phyloP scores from a whole-genome alignment of 2,329 filamentous ascomycete species.

The Sclerotinia subarctica region DNA sequence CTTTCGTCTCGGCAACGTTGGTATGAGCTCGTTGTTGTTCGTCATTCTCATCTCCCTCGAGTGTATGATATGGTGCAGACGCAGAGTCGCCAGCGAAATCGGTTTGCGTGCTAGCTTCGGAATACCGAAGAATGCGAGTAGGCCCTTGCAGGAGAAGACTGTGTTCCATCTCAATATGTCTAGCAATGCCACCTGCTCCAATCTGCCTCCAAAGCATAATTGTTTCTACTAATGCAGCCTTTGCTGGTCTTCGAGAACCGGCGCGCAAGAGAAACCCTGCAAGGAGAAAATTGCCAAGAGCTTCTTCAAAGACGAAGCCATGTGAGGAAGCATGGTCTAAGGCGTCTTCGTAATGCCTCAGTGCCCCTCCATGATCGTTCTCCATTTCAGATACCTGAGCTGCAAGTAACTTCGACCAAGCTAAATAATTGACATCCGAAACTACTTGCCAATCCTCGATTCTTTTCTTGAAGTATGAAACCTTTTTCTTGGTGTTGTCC shows the following conservation, averaged over 20 bases:
- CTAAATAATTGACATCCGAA: constrained; percentile 67
- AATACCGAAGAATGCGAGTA: constrained; percentile 54
- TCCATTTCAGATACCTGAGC: constrained; percentile 66
- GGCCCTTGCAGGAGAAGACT: constrained; percentile 63
- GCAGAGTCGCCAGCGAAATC: constrained; percentile 60
- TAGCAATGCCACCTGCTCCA: constrained; percentile 66
- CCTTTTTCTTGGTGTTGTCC: constrained; percentile 49
- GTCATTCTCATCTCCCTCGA: constrained; percentile 42
- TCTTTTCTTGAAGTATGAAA: constrained; percentile 55
- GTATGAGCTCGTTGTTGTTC: constrained; percentile 42
- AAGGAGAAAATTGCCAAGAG: constrained; percentile 69
- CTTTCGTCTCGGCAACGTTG: constrained; percentile 46
- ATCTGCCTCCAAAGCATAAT: constrained; percentile 66
- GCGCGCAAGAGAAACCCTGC: constrained; percentile 66
- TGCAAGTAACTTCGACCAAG: constrained; percentile 65
- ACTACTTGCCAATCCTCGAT: constrained; percentile 63
- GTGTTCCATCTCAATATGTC: constrained; percentile 65
- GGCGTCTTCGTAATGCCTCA: constrained; percentile 65
- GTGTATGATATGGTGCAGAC: constrained; percentile 51
- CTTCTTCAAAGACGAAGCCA: constrained; percentile 67
- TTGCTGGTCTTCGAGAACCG: constrained; percentile 63
- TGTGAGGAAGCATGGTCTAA: constrained; percentile 70
- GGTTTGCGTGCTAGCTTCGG: constrained; percentile 67
- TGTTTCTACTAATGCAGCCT: constrained; percentile 65
- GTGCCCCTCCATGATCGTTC: constrained; percentile 53